Conservation (phyloP, 352 stramenopile genomes). For the Achlya hypogyna region DNA sequence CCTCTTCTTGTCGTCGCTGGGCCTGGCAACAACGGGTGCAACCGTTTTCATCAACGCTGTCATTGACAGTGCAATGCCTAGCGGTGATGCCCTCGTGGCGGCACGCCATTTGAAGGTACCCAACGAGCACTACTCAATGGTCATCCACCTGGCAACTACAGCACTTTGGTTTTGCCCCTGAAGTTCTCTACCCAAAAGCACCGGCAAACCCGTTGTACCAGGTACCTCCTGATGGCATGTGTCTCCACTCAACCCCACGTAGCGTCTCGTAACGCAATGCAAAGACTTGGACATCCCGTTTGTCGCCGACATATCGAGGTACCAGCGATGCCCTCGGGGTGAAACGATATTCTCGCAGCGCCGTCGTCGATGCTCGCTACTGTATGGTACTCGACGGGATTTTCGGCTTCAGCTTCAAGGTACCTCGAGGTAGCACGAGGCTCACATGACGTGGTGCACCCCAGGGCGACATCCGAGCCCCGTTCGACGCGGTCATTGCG, state of each 20-base stretch:
- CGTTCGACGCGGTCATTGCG: constrained; percentile 86
- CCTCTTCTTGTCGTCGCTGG: constrained; percentile 90
- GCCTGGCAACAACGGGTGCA: constrained; percentile 96
- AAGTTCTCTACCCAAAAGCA: constrained; percentile 93
- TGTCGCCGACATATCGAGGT: constrained; percentile 30
- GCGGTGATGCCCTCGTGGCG: constrained; percentile 96
- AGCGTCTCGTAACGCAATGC: constrained; percentile 72
- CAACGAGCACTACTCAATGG: no score
- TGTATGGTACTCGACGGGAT: constrained; percentile 96
- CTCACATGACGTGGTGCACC: constrained; percentile 17
- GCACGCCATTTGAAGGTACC: constrained; percentile 92
- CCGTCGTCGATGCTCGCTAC: constrained; percentile 46
- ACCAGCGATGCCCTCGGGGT: background rate
- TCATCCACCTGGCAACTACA: no score
- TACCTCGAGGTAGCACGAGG: background rate
- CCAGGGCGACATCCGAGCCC: constrained; percentile 71
- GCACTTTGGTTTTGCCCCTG: constrained; percentile 93
- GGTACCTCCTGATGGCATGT: constrained; percentile 23
- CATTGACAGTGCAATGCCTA: constrained; percentile 16
- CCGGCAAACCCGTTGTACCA: constrained; percentile 71
- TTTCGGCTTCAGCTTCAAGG: constrained; percentile 96
- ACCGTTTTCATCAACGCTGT: background rate
- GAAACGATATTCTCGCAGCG: constrained; percentile 20
- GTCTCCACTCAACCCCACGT: background rate
- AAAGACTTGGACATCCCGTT: constrained; percentile 74